phyloP scores from a whole-genome alignment of 1,284 basidiomycete genomes.

The Agroathelia rolfsii region DNA sequence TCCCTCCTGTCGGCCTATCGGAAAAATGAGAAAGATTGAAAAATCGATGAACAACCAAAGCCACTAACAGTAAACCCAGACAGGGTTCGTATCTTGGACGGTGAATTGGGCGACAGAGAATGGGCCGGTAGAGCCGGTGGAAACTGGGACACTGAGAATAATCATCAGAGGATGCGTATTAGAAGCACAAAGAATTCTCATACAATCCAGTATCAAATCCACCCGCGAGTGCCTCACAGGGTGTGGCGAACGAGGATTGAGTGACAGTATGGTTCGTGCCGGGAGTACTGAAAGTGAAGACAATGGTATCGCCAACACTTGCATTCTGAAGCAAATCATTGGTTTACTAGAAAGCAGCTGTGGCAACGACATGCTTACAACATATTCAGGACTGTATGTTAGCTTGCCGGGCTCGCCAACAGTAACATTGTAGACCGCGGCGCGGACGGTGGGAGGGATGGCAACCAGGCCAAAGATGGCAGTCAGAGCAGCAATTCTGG shows the following conservation, averaged over 20 bases:
- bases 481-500: conserved; percentile 12
- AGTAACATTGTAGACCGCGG: conserved; percentile 33
- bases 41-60: no score
- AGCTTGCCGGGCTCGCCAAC: conserved; percentile 44
- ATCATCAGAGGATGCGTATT: conserved; percentile 2
- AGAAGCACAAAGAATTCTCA: conserved; percentile 16
- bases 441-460: conserved; percentile 16
- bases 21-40: no score
- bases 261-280: conserved; percentile 59
- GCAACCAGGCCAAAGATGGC: conserved; percentile 15
- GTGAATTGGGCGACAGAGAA: conserved; percentile 37
- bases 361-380: conserved; percentile 28
- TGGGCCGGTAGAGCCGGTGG: conserved; percentile 27
- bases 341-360: not conserved
- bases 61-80: conserved; percentile 51
- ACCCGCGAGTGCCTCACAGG: conserved; percentile 30
- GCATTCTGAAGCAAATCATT: conserved; percentile 24
- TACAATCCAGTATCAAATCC: conserved; percentile 56
- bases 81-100: conserved; percentile 35
- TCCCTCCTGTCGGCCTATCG: conserved; percentile 20
- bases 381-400: conserved; percentile 31
- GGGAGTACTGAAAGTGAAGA: conserved; percentile 44
- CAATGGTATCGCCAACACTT: conserved; percentile 34
- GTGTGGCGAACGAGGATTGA: conserved; percentile 43
- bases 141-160: conserved; percentile 36